Percentiles rank a stretch among this genome's conserved stretches.
Evolutionary conservation across 257 asterid species (phyloP).

Genomic region (Salvia splendens): DNA sequence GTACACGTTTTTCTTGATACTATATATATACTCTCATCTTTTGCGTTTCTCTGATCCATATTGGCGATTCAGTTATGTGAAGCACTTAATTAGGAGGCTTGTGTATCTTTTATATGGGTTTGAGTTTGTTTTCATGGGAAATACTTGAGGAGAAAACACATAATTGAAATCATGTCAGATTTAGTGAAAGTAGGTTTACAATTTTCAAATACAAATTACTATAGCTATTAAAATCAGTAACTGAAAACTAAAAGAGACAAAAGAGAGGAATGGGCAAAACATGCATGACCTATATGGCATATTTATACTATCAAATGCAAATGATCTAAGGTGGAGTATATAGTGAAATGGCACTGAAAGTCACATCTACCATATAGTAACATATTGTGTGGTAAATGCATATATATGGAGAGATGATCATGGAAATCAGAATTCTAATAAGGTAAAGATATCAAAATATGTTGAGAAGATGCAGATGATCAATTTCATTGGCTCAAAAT

Average conservation of each 20-base stretch:
- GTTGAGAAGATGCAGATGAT: not conserved
- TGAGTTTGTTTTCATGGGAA: constrained; percentile 1
- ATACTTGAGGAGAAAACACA: constrained; percentile 26
- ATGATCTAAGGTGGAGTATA: constrained; percentile 20
- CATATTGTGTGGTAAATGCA: not conserved
- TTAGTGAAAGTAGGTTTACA: constrained; percentile 34
- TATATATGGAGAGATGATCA: not conserved
- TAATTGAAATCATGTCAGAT: constrained; percentile 32
- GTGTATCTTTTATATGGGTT: not conserved
- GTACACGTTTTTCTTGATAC: not conserved
- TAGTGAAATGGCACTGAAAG: not conserved
- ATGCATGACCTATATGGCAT: constrained; percentile 15
- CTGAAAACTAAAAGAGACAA: not conserved
- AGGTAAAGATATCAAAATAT: not conserved
- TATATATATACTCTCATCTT: not conserved
- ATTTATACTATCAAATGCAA: constrained; percentile 17
- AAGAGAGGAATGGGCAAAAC: not conserved
- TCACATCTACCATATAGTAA: not conserved
- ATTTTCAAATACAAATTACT: constrained; percentile 39
- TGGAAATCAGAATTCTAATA: not conserved
- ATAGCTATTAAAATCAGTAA: constrained; percentile 32
- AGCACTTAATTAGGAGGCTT: not conserved
- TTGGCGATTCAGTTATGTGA: not conserved
- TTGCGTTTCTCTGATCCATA: not conserved
- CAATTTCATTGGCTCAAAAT: not conserved